Base-by-base conservation (phyloP, 169 alveolate genomes). In the Haemoproteus tartakovskyi region DNA sequence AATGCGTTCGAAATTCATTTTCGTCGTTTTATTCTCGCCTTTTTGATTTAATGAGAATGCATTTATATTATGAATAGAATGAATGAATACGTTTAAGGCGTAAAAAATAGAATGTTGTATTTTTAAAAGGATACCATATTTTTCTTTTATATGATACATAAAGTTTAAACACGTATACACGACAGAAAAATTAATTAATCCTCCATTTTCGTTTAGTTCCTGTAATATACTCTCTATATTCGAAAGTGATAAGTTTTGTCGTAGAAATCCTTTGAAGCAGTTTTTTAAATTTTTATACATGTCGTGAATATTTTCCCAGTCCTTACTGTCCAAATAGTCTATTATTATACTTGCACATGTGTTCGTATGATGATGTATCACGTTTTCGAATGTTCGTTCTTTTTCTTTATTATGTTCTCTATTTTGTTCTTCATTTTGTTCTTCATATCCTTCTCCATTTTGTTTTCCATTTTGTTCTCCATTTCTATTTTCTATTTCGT, bases 241-340 rank as follows among this genome's bases (percentile, higher is more conserved):
- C 6, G 30, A 37, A 2, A 21, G 24, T 2, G 84, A 38, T 57
- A 74, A 48, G n/a, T 45, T 21, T 45, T 57, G 33, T 33, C 47
- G 54, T 43, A 74, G 16, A 56, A 74, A 74, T 2, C 45, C 40
- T 26, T 57, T 74, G 50, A 43, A 48, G 22, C 57, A 74, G 3
- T 56, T 57, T 30, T 74, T 74, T 57, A 74, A 74, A 19, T 74
- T 48, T 40, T 45, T 29, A 24, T 74, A 74, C 27, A 74, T 46
- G 12, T 36, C 14, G 22, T 74, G 54, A 1, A 56, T 6, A 22
- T 57, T 18, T 9, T 56, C 30, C 5, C 5, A 21, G 11, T 36
- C 51, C 26, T 74, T 74, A 46, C 46, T 54, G 46, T 37, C 8
- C 33, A 74, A 45, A 60, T 74, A 74, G 5, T 45, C 27, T 16